Percentiles rank a stretch among this genome's conserved stretches.
phyloP scores from a whole-genome alignment of 352 stramenopile genomes.

The Albugo candida region DNA sequence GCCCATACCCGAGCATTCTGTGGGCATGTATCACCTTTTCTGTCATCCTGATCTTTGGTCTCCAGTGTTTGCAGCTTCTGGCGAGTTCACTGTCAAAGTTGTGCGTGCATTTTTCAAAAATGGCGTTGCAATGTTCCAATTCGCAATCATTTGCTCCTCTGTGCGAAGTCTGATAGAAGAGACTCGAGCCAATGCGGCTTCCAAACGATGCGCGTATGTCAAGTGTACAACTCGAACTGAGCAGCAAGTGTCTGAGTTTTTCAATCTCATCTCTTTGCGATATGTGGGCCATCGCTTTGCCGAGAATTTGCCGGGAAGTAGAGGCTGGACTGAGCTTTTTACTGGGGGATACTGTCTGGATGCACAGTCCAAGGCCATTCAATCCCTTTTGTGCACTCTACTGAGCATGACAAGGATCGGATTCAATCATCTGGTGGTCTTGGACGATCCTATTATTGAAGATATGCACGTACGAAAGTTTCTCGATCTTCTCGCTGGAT shows the following conservation, averaged over 20 bases:
- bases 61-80: slow-evolving; percentile 40
- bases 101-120: slow-evolving; percentile 17
- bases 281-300: slow-evolving; percentile 43
- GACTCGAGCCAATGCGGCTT: slow-evolving; percentile 11
- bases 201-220: slow-evolving; percentile 47
- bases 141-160: slow-evolving; percentile 40
- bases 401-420: slow-evolving; percentile 45
- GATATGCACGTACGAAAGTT: slow-evolving; percentile 55
- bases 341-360: slow-evolving; percentile 18
- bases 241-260: slow-evolving; percentile 25
- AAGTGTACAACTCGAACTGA: slow-evolving; percentile 34
- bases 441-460: slow-evolving; percentile 34
- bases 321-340: slow-evolving; percentile 1
- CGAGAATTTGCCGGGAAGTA: slow-evolving; percentile 20
- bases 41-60: slow-evolving; percentile 48
- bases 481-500: slow-evolving; percentile 28
- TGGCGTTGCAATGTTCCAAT: slow-evolving; percentile 22
- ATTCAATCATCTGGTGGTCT: slow-evolving; percentile 33
- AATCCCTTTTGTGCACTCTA: slow-evolving; percentile 35
- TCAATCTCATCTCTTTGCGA: slow-evolving; percentile 32
- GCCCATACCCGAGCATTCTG: slow-evolving; percentile 40
- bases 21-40: slow-evolving; percentile 43
- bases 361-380: slow-evolving; percentile 27
- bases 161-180: slow-evolving; percentile 29
- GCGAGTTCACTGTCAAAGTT: slow-evolving; percentile 64